phyloP scores from a whole-genome alignment of 441 rosid species.

The Pelargonium australe region DNA sequence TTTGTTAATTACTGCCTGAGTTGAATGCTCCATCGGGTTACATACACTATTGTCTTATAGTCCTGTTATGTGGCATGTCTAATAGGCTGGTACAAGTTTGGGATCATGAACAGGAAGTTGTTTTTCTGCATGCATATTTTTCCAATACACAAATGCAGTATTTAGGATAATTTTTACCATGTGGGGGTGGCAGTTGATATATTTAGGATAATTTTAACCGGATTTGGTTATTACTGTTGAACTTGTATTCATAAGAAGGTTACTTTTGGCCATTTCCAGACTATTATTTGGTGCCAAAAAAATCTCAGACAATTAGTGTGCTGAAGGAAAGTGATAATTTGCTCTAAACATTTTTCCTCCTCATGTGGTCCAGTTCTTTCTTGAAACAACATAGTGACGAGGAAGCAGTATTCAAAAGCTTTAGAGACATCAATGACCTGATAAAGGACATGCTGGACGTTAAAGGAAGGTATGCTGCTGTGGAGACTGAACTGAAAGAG shows the following conservation, averaged over 20 bases:
- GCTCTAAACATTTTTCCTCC: neutral
- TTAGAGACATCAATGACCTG: conserved; percentile 87
- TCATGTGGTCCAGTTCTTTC: conserved; percentile 60
- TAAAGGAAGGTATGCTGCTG: conserved; percentile 53
- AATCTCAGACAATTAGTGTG: neutral
- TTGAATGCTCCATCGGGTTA: too few species aligned
- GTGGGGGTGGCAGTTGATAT: neutral
- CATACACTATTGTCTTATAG: neutral
- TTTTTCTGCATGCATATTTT: neutral
- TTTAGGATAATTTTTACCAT: neutral
- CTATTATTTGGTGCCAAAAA: neutral
- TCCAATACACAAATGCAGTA: neutral
- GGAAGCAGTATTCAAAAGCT: conserved; percentile 87
- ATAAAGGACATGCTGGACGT: conserved; percentile 81
- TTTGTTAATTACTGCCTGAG: too few species aligned
- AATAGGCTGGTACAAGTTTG: neutral
- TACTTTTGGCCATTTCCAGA: neutral
- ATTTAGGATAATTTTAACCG: too few species aligned
- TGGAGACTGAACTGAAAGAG: conserved; percentile 65
- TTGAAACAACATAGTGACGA: conserved; percentile 74
- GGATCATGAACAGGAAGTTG: neutral
- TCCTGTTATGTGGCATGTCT: neutral
- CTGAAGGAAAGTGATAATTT: neutral
- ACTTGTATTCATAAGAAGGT: neutral
- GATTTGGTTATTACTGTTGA: neutral